These are phyloP conservation scores for Candida vaughaniae DNA, from an alignment of 805 yeast genomes.

Conservation along the genomic window DNA sequence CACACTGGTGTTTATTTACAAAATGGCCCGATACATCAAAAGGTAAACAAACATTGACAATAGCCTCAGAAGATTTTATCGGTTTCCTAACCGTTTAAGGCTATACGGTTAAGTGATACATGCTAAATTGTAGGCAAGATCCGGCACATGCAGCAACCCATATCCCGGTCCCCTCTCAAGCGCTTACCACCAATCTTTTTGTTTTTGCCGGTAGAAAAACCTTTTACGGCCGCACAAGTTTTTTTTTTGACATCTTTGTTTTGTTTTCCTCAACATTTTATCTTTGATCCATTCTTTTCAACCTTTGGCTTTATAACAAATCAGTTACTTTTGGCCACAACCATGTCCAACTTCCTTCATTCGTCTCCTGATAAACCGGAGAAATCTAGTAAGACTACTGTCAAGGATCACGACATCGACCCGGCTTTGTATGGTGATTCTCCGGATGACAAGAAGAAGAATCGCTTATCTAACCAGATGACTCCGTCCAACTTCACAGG, in stretches of 20 bases:
- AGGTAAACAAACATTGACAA: background rate
- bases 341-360: slow-evolving; percentile 28
- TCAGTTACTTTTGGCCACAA: background rate
- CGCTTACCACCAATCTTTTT: no score
- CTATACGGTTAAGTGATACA: no score
- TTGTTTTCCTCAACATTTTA: background rate
- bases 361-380: slow-evolving; percentile 28
- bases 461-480: slow-evolving; percentile 2
- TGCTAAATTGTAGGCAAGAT: no score
- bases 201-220: no score
- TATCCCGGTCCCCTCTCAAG: background rate
- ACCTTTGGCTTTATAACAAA: background rate
- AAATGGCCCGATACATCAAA: background rate
- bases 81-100: no score
- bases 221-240: background rate
- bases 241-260: background rate
- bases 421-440: slow-evolving; percentile 28
- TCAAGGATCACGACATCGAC: slow-evolving; percentile 22
- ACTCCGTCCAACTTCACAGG: slow-evolving; percentile 24
- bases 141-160: background rate
- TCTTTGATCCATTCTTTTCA: background rate
- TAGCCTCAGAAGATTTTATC: no score
- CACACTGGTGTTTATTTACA: background rate
- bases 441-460: slow-evolving; percentile 5
- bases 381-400: slow-evolving; percentile 17